Percentiles rank a stretch among this genome's conserved stretches.
Evolutionary conservation across 176 grass and related monocot species (phyloP).

Genomic region (Poa annua): DNA sequence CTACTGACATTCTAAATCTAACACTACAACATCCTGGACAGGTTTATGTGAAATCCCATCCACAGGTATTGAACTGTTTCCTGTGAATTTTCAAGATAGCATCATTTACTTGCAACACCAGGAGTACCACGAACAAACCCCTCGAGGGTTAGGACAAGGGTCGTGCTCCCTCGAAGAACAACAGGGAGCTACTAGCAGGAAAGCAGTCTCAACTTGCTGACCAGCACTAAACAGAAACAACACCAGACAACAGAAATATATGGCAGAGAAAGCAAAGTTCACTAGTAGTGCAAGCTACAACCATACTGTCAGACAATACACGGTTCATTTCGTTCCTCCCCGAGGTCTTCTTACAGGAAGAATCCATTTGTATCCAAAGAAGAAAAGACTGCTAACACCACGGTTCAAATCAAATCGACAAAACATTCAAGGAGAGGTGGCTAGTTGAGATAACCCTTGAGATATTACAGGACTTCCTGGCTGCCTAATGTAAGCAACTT

Average conservation of each 20-base stretch:
- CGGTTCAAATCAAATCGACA: conserved; percentile 11
- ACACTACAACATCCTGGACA: neutral
- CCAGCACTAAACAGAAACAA: neutral
- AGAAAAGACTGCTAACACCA: neutral
- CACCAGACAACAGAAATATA: neutral
- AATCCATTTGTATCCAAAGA: neutral
- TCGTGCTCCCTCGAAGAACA: neutral
- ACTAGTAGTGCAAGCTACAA: neutral
- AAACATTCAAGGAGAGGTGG: conserved; percentile 14
- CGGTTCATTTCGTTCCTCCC: neutral
- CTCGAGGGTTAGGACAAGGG: too few species aligned
- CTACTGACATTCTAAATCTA: neutral
- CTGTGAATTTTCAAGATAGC: neutral
- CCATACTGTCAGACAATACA: conserved; percentile 2
- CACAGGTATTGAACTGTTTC: neutral
- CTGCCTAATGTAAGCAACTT: conserved; percentile 35
- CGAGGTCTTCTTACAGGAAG: neutral
- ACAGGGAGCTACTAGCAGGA: neutral
- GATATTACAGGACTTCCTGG: conserved; percentile 34
- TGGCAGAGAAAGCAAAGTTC: neutral
- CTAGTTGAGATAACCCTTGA: conserved; percentile 43
- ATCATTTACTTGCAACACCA: neutral
- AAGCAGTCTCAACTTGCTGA: neutral
- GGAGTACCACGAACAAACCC: too few species aligned
- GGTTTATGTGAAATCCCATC: neutral